A percentile compares a stretch with the other conserved stretches of the same genome.
Evolutionary conservation across 1,139 yeast genomes (phyloP).

Genomic region (Blastobotrys apis): DNA sequence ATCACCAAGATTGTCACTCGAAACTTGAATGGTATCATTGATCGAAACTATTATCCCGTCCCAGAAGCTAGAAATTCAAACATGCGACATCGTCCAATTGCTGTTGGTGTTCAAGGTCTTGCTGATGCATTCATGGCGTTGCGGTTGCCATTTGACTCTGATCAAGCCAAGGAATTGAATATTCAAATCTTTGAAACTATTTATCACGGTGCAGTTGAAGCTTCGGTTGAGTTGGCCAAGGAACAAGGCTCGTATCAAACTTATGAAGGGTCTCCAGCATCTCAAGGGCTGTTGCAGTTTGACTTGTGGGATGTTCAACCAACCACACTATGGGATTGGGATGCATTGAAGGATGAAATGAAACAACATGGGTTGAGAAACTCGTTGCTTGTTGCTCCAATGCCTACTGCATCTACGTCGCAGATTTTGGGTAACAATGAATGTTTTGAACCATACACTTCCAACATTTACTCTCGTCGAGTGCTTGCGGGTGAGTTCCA

Average conservation of each 20-base stretch:
- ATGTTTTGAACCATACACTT: constrained; percentile 88
- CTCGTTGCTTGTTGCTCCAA: constrained; percentile 82
- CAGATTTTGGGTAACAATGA: constrained; percentile 86
- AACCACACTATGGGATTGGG: constrained; percentile 73
- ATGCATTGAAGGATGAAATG: constrained; percentile 55
- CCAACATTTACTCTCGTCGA: constrained; percentile 81
- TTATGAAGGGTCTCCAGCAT: constrained; percentile 77
- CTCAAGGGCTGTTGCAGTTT: constrained; percentile 70
- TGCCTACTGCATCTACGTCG: constrained; percentile 95
- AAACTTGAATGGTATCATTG: constrained; percentile 74
- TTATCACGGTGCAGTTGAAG: constrained; percentile 80
- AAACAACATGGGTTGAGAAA: constrained; percentile 67
- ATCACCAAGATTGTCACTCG: constrained; percentile 70
- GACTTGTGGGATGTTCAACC: constrained; percentile 81
- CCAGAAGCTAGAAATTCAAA: constrained; percentile 65
- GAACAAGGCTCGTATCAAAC: constrained; percentile 63
- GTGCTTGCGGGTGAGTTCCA: constrained; percentile 88
- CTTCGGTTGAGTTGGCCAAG: constrained; percentile 69
- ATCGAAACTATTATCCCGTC: constrained; percentile 75
- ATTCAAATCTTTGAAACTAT: constrained; percentile 84
- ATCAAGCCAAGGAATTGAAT: constrained; percentile 65
- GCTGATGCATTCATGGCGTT: constrained; percentile 80
- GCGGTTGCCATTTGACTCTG: constrained; percentile 75
- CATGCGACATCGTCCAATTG: constrained; percentile 77
- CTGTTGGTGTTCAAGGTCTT: constrained; percentile 85